Conservation (phyloP, 176 grass and related monocot species). For the Musa schizocarpa region DNA sequence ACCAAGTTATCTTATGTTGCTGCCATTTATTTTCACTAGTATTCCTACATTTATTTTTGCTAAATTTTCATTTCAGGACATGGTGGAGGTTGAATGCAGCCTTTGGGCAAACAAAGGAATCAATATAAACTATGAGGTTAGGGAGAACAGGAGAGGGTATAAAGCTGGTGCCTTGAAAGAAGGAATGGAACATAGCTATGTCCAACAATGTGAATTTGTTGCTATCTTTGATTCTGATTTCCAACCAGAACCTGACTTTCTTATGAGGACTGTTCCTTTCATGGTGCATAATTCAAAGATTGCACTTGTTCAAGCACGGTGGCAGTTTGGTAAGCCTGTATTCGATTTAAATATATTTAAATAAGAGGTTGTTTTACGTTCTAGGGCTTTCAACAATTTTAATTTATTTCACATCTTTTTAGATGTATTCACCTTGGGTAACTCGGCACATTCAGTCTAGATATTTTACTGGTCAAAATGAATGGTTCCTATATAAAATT, state of each 20-base stretch:
- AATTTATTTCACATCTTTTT: too few species aligned
- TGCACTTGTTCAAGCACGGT: slow-evolving; percentile 85
- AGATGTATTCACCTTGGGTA: too few species aligned
- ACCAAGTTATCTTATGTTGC: background rate
- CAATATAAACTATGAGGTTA: slow-evolving; percentile 72
- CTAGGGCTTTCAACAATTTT: background rate
- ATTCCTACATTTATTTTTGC: background rate
- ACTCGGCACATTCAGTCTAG: too few species aligned
- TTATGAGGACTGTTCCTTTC: slow-evolving; percentile 63
- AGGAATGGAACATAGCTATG: slow-evolving; percentile 68
- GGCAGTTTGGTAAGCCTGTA: slow-evolving; percentile 74
- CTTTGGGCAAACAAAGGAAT: slow-evolving; percentile 85
- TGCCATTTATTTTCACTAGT: background rate
- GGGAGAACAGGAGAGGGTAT: slow-evolving; percentile 75
- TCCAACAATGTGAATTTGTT: slow-evolving; percentile 73
- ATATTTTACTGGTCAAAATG: too few species aligned
- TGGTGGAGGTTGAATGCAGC: slow-evolving; percentile 80
- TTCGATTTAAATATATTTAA: background rate
- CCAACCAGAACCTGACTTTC: slow-evolving; percentile 83
- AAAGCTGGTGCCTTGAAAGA: slow-evolving; percentile 92
- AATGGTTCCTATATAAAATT: too few species aligned
- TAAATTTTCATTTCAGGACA: slow-evolving; percentile 36
- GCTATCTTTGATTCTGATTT: slow-evolving; percentile 95
- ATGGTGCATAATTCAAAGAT: slow-evolving; percentile 49
- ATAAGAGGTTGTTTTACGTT: background rate